phyloP scores from a whole-genome alignment of 805 yeast species.

The Candida hispaniensis region DNA sequence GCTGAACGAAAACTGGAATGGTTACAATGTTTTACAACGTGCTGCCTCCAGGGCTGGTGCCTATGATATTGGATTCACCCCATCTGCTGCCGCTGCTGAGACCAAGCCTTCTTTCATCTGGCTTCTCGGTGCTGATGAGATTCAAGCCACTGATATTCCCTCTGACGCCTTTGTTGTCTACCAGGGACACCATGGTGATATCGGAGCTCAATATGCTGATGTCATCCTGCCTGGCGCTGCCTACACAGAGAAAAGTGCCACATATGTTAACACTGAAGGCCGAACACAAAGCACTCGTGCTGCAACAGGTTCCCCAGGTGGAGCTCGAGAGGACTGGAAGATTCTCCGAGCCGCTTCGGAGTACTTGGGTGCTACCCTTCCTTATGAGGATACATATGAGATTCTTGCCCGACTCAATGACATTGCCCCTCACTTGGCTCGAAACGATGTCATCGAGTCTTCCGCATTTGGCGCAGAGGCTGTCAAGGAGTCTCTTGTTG shows the following conservation, averaged over 20 bases:
- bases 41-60: conserved; percentile 85
- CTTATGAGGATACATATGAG: conserved; percentile 62
- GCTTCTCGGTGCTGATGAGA: conserved; percentile 77
- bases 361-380: conserved; percentile 57
- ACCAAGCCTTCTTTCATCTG: conserved; percentile 63
- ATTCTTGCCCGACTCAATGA: conserved; percentile 61
- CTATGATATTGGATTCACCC: conserved; percentile 68
- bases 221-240: conserved; percentile 82
- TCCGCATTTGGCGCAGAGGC: conserved; percentile 50
- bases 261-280: conserved; percentile 84
- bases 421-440: conserved; percentile 68
- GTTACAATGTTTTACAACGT: conserved; percentile 68
- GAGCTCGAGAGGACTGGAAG: conserved; percentile 88
- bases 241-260: conserved; percentile 76
- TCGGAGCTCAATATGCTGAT: conserved; percentile 81
- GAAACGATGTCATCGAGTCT: conserved; percentile 67
- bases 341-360: conserved; percentile 74
- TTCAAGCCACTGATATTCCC: conserved; percentile 58
- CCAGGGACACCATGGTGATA: conserved; percentile 88
- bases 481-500: conserved; percentile 34
- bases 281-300: conserved; percentile 78
- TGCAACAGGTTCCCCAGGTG: conserved; percentile 79
- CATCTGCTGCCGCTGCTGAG: conserved; percentile 37
- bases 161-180: conserved; percentile 78
- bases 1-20: conserved; percentile 68